Percentiles rank a stretch among this genome's conserved stretches.
Conservation (phyloP, 352 stramenopile genomes). For the Lagenidium sp. region DNA sequence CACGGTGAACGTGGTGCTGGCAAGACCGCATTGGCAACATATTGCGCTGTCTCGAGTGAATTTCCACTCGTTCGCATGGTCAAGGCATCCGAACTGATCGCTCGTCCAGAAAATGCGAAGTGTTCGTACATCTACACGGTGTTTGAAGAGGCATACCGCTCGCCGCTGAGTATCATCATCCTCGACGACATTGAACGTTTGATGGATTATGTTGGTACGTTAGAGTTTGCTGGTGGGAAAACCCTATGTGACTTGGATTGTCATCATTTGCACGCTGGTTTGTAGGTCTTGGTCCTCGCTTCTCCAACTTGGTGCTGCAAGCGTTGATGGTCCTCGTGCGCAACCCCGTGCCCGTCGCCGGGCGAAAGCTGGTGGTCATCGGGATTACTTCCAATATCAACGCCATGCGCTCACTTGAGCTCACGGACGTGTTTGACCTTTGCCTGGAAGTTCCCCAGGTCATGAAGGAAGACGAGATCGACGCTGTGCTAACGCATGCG, state of each 20-base stretch:
- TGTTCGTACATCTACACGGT: slow-evolving; percentile 92
- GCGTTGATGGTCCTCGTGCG: slow-evolving; percentile 98
- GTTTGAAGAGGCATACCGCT: slow-evolving; percentile 98
- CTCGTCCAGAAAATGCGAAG: slow-evolving; percentile 91
- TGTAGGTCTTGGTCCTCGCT: slow-evolving; percentile 90
- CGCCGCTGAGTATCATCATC: slow-evolving; percentile 97
- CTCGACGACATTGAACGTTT: slow-evolving; percentile 99
- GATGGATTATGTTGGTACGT: slow-evolving; percentile 93
- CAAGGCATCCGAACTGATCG: slow-evolving; percentile 96
- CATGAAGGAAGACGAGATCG: slow-evolving; percentile 83
- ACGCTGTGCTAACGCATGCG: slow-evolving; percentile 73
- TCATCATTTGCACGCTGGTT: slow-evolving; percentile 1
- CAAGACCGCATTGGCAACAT: slow-evolving; percentile 97
- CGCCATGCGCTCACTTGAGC: slow-evolving; percentile 90
- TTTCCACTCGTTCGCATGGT: slow-evolving; percentile 98
- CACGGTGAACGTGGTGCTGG: slow-evolving; percentile 89
- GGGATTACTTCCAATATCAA: slow-evolving; percentile 91
- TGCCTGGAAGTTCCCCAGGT: slow-evolving; percentile 90
- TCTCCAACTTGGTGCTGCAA: slow-evolving; percentile 98
- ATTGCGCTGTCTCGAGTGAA: slow-evolving; percentile 92
- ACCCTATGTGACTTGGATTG: slow-evolving; percentile 10
- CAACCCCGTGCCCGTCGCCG: slow-evolving; percentile 91
- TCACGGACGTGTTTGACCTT: slow-evolving; percentile 93
- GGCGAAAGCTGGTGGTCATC: slow-evolving; percentile 94
- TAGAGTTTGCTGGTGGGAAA: too few relatives aligned